phyloP scores from a whole-genome alignment of 164 flowering plant genomes.

The Piper betle region DNA sequence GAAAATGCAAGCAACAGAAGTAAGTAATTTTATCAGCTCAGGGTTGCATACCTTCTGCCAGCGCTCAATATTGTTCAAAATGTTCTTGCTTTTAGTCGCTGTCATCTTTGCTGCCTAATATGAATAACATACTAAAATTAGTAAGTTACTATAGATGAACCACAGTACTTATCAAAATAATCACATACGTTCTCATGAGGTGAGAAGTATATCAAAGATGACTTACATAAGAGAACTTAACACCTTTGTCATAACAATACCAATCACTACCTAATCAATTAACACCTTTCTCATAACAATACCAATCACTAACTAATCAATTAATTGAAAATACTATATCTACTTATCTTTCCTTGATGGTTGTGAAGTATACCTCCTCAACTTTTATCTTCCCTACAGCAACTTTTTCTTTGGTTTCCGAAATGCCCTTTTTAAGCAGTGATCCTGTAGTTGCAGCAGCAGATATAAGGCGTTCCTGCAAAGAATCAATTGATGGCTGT shows the following conservation, averaged over 20 bases:
- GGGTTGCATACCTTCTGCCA: constrained; percentile 68
- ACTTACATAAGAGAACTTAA: too few species aligned
- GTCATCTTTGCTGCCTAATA: constrained; percentile 85
- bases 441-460: constrained; percentile 81
- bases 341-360: background rate
- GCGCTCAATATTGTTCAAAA: constrained; percentile 75
- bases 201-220: too few species aligned
- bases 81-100: constrained; percentile 65
- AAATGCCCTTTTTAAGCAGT: constrained; percentile 57
- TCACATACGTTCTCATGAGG: too few species aligned
- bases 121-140: constrained; percentile 5
- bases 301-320: background rate
- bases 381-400: constrained; percentile 73
- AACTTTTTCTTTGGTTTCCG: constrained; percentile 84
- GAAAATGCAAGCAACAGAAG: constrained; percentile 1
- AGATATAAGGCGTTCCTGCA: constrained; percentile 64
- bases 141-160: background rate
- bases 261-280: too few species aligned
- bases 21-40: background rate
- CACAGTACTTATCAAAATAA: background rate
- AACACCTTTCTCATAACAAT: background rate
- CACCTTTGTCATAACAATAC: too few species aligned
- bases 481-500: constrained; percentile 49
- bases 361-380: constrained; percentile 47
- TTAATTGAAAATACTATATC: background rate